These are phyloP conservation scores for Phytophthora foliorum DNA, from an alignment of 352 stramenopile species.

Conservation along the genomic window DNA sequence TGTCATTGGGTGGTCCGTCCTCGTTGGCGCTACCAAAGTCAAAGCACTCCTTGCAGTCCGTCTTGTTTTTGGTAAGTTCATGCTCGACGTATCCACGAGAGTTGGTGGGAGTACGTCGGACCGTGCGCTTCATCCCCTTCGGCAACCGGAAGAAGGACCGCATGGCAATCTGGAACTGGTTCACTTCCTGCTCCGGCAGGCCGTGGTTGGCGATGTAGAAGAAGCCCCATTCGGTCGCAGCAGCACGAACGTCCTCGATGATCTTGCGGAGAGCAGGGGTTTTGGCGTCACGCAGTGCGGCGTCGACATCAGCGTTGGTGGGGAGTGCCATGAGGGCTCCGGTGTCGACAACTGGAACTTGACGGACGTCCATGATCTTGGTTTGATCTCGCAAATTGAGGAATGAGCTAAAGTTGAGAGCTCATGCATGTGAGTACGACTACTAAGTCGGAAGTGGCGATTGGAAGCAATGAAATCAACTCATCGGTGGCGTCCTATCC, in stretches of 20 bases:
- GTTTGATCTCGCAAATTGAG: background rate
- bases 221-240: constrained; percentile 85
- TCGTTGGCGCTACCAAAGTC: constrained; percentile 52
- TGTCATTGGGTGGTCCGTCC: constrained; percentile 45
- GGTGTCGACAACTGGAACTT: constrained; percentile 66
- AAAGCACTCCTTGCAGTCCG: constrained; percentile 92
- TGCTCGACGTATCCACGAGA: constrained; percentile 93
- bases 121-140: constrained; percentile 50
- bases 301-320: constrained; percentile 45
- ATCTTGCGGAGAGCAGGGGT: constrained; percentile 29
- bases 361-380: constrained; percentile 26
- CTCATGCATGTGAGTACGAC: background rate
- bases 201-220: constrained; percentile 93
- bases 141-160: constrained; percentile 86
- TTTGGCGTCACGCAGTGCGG: constrained; percentile 19
- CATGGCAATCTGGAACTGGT: constrained; percentile 71
- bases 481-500: constrained; percentile 10
- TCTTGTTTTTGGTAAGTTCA: constrained; percentile 94
- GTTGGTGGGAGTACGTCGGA: constrained; percentile 81
- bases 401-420: background rate
- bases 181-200: constrained; percentile 62
- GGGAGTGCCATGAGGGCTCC: constrained; percentile 50
- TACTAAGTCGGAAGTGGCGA: background rate
- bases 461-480: constrained; percentile 9
- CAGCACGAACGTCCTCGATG: constrained; percentile 53